phyloP scores from a whole-genome alignment of 1,284 basidiomycete species.

The Cryptococcus sp. region DNA sequence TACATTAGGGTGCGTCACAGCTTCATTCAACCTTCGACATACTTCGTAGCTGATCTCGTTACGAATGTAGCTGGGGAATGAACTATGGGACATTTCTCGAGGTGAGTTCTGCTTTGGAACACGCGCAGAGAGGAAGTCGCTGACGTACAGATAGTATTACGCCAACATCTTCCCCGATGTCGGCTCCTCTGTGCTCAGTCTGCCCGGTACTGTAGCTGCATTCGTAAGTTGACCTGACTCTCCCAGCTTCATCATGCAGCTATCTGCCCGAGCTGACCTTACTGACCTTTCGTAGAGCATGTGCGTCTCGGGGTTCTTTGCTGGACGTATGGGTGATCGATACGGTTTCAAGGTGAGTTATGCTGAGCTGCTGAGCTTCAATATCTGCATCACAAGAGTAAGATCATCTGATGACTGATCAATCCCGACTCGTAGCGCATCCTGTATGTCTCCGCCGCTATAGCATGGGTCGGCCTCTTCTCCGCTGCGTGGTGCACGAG shows the following conservation, averaged over 20 bases:
- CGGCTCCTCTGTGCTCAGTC: conserved; percentile 25
- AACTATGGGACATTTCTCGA: conserved; percentile 40
- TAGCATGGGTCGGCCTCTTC: conserved; percentile 35
- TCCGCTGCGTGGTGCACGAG: conserved; percentile 25
- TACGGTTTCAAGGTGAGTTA: conserved; percentile 37
- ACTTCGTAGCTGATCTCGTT: background rate
- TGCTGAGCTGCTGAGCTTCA: too few relatives aligned
- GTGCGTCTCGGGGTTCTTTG: conserved; percentile 26
- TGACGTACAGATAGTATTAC: conserved; percentile 26
- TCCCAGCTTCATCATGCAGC: background rate
- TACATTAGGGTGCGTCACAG: conserved; percentile 28
- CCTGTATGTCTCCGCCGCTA: conserved; percentile 18
- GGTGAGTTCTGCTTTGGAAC: conserved; percentile 13
- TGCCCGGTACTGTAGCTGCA: conserved; percentile 22
- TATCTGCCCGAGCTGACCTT: too few relatives aligned
- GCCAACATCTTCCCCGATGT: conserved; percentile 18
- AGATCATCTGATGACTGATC: background rate
- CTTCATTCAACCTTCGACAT: background rate
- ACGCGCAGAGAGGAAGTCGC: background rate
- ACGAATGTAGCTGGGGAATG: conserved; percentile 32
- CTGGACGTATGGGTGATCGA: conserved; percentile 31
- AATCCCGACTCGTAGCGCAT: conserved; percentile 13
- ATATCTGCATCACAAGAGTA: too few relatives aligned
- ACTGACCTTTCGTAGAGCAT: conserved; percentile 7
- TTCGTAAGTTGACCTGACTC: conserved; percentile 22